Evolutionary conservation across 306 rosid species (phyloP).

Genomic region (Nissolia schottii): DNA sequence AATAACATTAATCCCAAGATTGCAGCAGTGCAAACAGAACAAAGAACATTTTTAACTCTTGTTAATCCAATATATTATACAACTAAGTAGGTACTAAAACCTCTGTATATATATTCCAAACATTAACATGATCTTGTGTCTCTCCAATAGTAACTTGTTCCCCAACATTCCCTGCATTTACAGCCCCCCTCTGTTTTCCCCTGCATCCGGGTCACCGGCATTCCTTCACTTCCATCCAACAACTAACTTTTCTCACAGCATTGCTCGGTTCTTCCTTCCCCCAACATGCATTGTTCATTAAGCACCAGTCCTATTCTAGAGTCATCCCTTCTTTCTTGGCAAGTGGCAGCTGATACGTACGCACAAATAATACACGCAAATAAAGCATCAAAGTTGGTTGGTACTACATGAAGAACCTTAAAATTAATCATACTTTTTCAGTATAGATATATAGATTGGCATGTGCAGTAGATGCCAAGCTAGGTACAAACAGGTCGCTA

Average conservation of each 20-base stretch:
- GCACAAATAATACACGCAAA: not conserved
- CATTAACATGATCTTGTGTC: not conserved
- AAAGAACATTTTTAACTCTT: not conserved
- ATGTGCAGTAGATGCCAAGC: not conserved
- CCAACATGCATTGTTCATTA: not conserved
- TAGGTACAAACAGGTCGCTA: not conserved
- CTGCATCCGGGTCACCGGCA: not conserved
- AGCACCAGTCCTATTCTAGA: not conserved
- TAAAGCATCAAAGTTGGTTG: slow-evolving; percentile 4
- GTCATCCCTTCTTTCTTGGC: not conserved
- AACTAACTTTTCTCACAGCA: not conserved
- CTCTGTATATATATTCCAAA: not conserved
- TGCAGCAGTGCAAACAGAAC: not conserved
- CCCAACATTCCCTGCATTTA: slow-evolving; percentile 24
- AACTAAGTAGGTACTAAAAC: not conserved
- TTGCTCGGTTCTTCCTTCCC: not conserved
- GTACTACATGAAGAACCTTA: not conserved
- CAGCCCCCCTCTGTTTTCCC: not conserved
- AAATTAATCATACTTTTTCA: too few relatives aligned
- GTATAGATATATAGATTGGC: not conserved
- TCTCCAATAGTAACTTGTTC: not conserved
- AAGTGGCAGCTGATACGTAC: not conserved
- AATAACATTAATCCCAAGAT: not conserved
- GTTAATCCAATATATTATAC: not conserved
- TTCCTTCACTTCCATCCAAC: slow-evolving; percentile 3